phyloP scores from a whole-genome alignment of 257 asterid genomes.

The Dorcoceras hygrometricum region DNA sequence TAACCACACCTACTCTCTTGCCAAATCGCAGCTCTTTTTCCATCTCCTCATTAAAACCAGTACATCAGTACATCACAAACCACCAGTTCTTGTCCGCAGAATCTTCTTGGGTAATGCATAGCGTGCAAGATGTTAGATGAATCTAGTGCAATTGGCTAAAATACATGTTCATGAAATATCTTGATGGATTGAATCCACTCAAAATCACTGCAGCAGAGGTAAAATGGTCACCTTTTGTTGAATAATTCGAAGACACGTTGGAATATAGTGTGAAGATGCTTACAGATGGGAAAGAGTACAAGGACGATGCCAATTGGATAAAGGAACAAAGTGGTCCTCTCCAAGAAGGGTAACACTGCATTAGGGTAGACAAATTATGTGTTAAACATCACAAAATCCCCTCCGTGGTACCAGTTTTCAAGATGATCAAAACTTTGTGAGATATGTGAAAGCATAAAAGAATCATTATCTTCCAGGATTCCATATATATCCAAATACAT shows the following conservation, averaged over 20 bases:
- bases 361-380: conserved; percentile 10
- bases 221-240: not conserved
- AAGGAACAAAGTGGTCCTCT: conserved; percentile 93
- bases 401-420: not conserved
- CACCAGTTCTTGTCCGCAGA: not conserved
- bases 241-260: conserved; percentile 1
- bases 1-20: not conserved
- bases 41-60: conserved; percentile 2
- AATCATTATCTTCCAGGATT: conserved; percentile 1
- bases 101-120: conserved; percentile 26
- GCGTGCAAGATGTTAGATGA: conserved; percentile 32
- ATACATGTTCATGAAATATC: conserved; percentile 84
- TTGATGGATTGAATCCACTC: conserved; percentile 92
- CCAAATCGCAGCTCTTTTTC: not conserved
- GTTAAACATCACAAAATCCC: not conserved
- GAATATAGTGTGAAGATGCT: conserved; percentile 22
- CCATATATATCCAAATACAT: not conserved
- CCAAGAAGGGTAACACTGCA: conserved; percentile 97
- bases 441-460: not conserved
- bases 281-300: conserved; percentile 80
- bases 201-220: conserved; percentile 61
- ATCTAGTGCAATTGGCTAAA: conserved; percentile 58
- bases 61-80: not conserved
- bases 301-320: conserved; percentile 85
- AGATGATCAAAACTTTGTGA: not conserved